phyloP scores from a whole-genome alignment of 768 basidiomycete genomes.

The Lyophyllum shimeji region DNA sequence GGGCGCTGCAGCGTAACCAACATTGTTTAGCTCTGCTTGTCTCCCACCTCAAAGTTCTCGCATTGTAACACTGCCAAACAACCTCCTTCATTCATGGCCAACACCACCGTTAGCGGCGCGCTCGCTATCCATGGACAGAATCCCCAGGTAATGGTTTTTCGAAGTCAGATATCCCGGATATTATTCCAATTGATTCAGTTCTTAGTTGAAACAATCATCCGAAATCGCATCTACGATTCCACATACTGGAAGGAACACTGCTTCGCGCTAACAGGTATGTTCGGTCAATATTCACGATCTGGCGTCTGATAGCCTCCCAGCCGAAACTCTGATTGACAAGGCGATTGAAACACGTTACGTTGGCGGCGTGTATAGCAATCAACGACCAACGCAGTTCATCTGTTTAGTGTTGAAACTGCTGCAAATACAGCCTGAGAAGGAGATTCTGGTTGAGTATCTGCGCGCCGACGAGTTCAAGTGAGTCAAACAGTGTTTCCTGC shows the following conservation, averaged over 20 bases:
- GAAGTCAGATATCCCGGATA: not conserved
- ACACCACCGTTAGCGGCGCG: slow-evolving; percentile 88
- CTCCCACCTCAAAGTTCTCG: not conserved
- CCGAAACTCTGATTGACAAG: slow-evolving; percentile 92
- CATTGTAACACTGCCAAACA: slow-evolving; percentile 12
- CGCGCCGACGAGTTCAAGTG: slow-evolving; percentile 98
- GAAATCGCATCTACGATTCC: slow-evolving; percentile 94
- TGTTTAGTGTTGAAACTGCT: slow-evolving; percentile 91
- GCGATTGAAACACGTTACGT: slow-evolving; percentile 79
- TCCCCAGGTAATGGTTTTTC: slow-evolving; percentile 67
- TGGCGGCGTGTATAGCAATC: slow-evolving; percentile 95
- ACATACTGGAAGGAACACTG: slow-evolving; percentile 98
- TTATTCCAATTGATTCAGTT: slow-evolving; percentile 48
- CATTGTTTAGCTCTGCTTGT: not conserved
- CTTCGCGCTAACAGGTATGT: slow-evolving; percentile 89
- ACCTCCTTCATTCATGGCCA: slow-evolving; percentile 62
- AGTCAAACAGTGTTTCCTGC: not conserved
- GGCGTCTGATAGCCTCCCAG: slow-evolving; percentile 35
- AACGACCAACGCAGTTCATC: slow-evolving; percentile 91
- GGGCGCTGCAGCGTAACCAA: not conserved
- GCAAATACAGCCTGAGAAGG: slow-evolving; percentile 97
- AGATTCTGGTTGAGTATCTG: slow-evolving; percentile 93
- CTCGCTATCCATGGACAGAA: slow-evolving; percentile 94
- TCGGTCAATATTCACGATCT: not conserved
- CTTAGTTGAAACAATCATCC: slow-evolving; percentile 94